phyloP scores from a whole-genome alignment of 352 stramenopile genomes.

The Phytopythium ostracodes region DNA sequence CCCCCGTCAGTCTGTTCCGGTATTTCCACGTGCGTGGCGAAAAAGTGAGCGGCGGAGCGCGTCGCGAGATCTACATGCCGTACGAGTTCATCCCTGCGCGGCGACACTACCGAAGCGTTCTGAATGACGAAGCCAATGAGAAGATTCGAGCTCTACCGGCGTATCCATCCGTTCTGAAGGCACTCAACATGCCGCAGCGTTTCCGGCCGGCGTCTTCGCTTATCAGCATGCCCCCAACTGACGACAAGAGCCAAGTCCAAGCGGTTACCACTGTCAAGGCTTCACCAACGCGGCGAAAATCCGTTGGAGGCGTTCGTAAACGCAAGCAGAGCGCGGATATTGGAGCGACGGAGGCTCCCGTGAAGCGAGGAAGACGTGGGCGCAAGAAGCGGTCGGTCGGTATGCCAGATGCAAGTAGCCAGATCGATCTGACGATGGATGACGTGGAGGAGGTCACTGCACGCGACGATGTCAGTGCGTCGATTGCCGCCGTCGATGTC shows the following conservation, averaged over 20 bases:
- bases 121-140: conserved; percentile 38
- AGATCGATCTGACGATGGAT: conserved; percentile 27
- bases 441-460: conserved; percentile 1
- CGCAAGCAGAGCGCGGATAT: conserved; percentile 32
- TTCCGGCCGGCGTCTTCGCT: conserved; percentile 17
- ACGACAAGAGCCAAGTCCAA: neutral
- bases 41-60: conserved; percentile 51
- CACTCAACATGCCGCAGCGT: conserved; percentile 2
- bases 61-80: conserved; percentile 56
- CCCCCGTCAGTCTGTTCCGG: conserved; percentile 74
- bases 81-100: conserved; percentile 61
- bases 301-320: conserved; percentile 16
- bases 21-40: conserved; percentile 80
- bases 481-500: neutral
- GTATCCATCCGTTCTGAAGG: conserved; percentile 36
- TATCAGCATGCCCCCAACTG: conserved; percentile 4
- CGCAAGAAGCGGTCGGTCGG: conserved; percentile 6
- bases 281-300: conserved; percentile 15
- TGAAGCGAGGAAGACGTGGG: conserved; percentile 29
- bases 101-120: conserved; percentile 43
- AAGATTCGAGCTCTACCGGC: conserved; percentile 24
- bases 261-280: conserved; percentile 4
- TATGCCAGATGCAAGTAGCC: conserved; percentile 8
- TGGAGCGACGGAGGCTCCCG: conserved; percentile 9
- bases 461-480: neutral